Percentiles rank a stretch among this genome's conserved stretches.
Evolutionary conservation across 441 rosid species (phyloP).

Genomic region (Mallotus japonicus): DNA sequence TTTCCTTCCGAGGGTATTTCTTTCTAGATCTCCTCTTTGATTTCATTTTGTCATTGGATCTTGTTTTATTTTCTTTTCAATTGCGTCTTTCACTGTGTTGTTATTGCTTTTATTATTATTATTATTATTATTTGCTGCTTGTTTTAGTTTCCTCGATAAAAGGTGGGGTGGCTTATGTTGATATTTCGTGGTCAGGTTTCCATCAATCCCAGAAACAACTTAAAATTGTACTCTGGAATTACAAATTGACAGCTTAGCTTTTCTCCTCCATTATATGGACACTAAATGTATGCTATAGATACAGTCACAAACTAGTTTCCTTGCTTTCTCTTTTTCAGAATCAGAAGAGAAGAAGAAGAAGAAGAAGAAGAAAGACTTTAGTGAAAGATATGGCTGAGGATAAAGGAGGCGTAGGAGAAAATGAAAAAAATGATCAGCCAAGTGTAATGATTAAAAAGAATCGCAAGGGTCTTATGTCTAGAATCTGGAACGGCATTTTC

Average conservation of each 20-base stretch:
- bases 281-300: too few relatives aligned
- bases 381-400: conserved; percentile 17
- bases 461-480: conserved; percentile 56
- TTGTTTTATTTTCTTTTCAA: not conserved
- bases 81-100: not conserved
- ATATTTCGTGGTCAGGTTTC: not conserved
- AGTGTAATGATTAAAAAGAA: conserved; percentile 29
- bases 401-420: not conserved
- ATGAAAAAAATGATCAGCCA: conserved; percentile 7
- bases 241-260: not conserved
- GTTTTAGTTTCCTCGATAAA: too few relatives aligned
- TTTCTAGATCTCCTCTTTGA: not conserved
- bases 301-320: not conserved
- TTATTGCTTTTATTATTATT: not conserved
- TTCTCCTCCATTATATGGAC: not conserved
- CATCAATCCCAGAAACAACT: not conserved
- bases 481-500: conserved; percentile 72
- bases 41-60: not conserved
- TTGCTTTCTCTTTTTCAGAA: not conserved
- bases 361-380: not conserved
- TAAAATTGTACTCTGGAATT: too few relatives aligned
- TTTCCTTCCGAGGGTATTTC: not conserved
- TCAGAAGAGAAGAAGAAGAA: not conserved
- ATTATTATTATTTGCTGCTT: too few relatives aligned
- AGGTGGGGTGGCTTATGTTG: too few relatives aligned